Base-by-base conservation (phyloP, 257 asterid species). In the Fraxinus americana region DNA sequence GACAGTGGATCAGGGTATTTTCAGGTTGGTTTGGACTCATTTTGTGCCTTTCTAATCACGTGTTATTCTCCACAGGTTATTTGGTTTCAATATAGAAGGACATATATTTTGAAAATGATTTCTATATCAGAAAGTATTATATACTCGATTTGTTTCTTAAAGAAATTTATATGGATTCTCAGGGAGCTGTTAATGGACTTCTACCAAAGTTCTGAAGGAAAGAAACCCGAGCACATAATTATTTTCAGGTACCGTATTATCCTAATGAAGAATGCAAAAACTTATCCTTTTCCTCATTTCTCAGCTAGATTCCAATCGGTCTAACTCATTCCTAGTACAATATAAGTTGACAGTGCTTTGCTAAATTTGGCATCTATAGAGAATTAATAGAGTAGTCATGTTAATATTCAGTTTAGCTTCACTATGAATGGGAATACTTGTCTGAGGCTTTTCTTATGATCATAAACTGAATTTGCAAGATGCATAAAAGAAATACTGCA, bases 101-200 rank as follows among this genome's bases (percentile, higher is more conserved):
- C 13, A 12, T 45, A 45, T 45, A 45, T 12, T 45, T 48, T 48
- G 57, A 48, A 48, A 48, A 48, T 48, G 57, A 48, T 48, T 48
- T 48, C n/a, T 16, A 14, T 48, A 48, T 54, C 2, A 2, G 2
- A 54, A 54, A 54, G 65, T 54, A 54, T 54, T 6, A 50, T 50
- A 43, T 50, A 50, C 17, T 50, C 17, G 61, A 61, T 12, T 21
- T 7, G 16, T 63, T 2, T 11, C 69, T 63, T 7, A 57, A 7
- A 2, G 69, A 23, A 14, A 16, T 36, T 72, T 54, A 11, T 57
- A 19, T 10, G 3, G 34, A n/a, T 8, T 82, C 77, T 61, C 89
- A 91, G 92, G 83, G 97, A 91, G 81, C 82, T 89, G 21, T 77
- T 92, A 79, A 1, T 39, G 30, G 96, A 92, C 43, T 92, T 87